Base-by-base conservation (phyloP, 1,284 basidiomycete genomes). In the Singerocomus rubriflavus region DNA sequence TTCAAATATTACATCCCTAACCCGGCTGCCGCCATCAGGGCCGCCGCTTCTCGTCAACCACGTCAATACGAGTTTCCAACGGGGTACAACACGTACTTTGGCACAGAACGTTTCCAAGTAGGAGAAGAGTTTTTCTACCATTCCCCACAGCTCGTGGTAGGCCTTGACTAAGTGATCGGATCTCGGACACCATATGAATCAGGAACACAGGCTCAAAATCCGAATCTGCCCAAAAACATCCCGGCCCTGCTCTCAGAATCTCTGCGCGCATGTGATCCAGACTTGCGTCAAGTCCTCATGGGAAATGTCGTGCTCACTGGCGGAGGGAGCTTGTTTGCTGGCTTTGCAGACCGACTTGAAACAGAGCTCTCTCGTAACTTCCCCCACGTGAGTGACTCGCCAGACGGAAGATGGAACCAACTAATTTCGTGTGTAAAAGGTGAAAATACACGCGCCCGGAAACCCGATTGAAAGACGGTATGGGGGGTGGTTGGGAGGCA, bases 301-400 rank as follows among this genome's bases (percentile, higher is more conserved):
- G 82, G 87, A 61, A 98, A 99, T 66, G 87, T 99, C 48, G 94
- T 99, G 38, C 81, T 98, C 41, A 93, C 93, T 13, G 97, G 97
- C 16, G 96, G 95, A 21, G 88, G 91, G 21, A 92, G 87, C 53
- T 74, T 94, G 35, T 88, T 96, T 51, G 75, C 88, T 21, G 97
- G 97, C 12, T 81, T 99, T 53, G 79, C 80, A 14, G 95, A 99
- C 64, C 81, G 97, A 11, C 75, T 99, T 38, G 79, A 85, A 54
- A 78, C 79, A 51, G 97, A 99, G 67, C 73, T 99, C 10, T 74
- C 77, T 34, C 77, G 85, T 45, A 76, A 85, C 48, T 89, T 93
- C 66, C 86, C 90, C 21, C 88, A 92, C 54, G 91, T 93, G 64
- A 66, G 88, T 51, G 33, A 49, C 38, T 40, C 40, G 44, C 41